Evolutionary conservation across 768 basidiomycete genomes (phyloP).

Genomic region (Chlorophyllum brunneum): DNA sequence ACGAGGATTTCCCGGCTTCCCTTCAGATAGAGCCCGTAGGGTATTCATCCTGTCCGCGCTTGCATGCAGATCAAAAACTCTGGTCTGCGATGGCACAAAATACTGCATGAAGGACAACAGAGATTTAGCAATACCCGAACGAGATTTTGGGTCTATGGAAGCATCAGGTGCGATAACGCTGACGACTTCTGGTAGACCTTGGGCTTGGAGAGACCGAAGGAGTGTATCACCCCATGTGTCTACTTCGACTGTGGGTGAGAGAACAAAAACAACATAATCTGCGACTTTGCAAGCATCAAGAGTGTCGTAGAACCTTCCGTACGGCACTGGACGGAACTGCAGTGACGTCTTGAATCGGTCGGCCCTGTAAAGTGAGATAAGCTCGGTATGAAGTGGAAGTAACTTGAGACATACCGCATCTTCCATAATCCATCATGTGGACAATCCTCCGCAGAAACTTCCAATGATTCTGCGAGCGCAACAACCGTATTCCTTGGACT

Average conservation of each 20-base stretch:
- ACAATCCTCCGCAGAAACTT: conserved; percentile 48
- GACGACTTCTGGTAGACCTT: conserved; percentile 84
- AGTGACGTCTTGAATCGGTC: conserved; percentile 89
- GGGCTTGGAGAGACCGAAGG: conserved; percentile 82
- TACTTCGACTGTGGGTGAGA: conserved; percentile 83
- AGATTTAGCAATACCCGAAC: conserved; percentile 73
- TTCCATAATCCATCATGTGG: conserved; percentile 57
- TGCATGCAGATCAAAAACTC: conserved; percentile 69
- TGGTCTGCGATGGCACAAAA: conserved; percentile 81
- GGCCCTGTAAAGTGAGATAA: conserved; percentile 43
- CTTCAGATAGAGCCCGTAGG: conserved; percentile 78
- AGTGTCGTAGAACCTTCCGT: conserved; percentile 67
- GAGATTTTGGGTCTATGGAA: conserved; percentile 56
- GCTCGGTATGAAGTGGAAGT: conserved; percentile 1
- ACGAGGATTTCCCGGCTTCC: conserved; percentile 70
- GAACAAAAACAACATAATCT: conserved; percentile 84
- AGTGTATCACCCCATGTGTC: conserved; percentile 82
- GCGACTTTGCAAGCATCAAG: conserved; percentile 85
- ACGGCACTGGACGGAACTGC: conserved; percentile 78
- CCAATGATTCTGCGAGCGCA: conserved; percentile 58
- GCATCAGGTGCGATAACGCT: conserved; percentile 62
- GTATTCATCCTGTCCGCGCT: conserved; percentile 68
- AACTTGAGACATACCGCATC: conserved; percentile 49
- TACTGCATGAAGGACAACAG: conserved; percentile 93
- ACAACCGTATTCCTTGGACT: conserved; percentile 45